A percentile compares a stretch with the other conserved stretches of the same genome.
These are phyloP conservation scores for Lepidium aucheri DNA, from an alignment of 345 rosid species.

Conservation along the genomic window DNA sequence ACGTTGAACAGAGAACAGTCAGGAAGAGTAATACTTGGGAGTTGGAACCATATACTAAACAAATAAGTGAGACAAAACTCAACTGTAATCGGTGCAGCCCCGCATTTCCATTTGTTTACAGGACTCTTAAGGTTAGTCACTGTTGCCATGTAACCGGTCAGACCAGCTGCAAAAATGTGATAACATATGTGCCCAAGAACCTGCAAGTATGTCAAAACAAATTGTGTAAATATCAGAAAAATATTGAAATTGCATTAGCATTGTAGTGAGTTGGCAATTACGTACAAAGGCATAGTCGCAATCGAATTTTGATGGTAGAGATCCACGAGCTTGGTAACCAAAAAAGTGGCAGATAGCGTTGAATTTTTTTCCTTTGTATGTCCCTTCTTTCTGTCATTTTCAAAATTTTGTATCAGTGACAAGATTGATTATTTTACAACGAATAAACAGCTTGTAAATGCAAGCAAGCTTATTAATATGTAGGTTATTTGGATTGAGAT, in stretches of 20 bases:
- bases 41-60: not conserved
- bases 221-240: not conserved
- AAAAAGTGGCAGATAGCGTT: slow-evolving; percentile 96
- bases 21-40: not conserved
- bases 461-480: not conserved
- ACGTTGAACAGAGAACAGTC: slow-evolving; percentile 9
- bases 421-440: not conserved
- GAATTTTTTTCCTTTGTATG: slow-evolving; percentile 85
- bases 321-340: slow-evolving; percentile 99
- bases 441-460: not conserved
- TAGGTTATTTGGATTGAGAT: not conserved
- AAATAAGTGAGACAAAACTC: slow-evolving; percentile 20
- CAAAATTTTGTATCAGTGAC: slow-evolving; percentile 4
- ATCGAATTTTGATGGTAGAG: slow-evolving; percentile 91
- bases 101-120: slow-evolving; percentile 87
- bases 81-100: slow-evolving; percentile 94
- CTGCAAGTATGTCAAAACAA: slow-evolving; percentile 26
- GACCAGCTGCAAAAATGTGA: slow-evolving; percentile 88
- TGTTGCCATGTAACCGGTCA: slow-evolving; percentile 97
- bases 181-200: slow-evolving; percentile 89
- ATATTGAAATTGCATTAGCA: not conserved
- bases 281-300: slow-evolving; percentile 94
- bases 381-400: slow-evolving; percentile 61
- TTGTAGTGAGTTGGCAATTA: slow-evolving; percentile 4
- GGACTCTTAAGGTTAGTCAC: slow-evolving; percentile 80